Evolutionary conservation across 139 green algal species (phyloP).

Genomic region (Auxenochlorella pyrenoidosa): DNA sequence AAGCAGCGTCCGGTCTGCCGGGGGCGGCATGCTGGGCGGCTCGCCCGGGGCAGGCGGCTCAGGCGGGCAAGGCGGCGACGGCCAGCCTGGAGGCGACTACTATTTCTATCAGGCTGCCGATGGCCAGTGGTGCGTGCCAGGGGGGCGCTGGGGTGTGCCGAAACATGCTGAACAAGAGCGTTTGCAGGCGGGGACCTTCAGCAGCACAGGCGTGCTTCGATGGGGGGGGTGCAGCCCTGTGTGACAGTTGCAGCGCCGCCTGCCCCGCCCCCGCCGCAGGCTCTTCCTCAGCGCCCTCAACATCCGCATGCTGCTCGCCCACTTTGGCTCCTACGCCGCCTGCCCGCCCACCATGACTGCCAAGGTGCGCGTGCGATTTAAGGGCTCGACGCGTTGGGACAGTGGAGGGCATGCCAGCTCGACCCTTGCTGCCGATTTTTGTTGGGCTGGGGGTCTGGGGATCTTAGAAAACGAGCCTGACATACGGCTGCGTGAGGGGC

Average conservation of each 20-base stretch:
- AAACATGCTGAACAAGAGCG: too few species aligned
- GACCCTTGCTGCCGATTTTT: too few species aligned
- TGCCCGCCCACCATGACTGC: conserved; percentile 65
- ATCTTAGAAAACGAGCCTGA: too few species aligned
- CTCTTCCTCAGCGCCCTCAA: conserved; percentile 84
- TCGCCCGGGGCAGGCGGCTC: neutral
- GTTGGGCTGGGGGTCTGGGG: too few species aligned
- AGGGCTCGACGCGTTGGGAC: neutral
- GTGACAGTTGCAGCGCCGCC: too few species aligned
- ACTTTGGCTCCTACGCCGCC: conserved; percentile 56
- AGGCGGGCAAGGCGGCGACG: neutral
- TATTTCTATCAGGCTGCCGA: conserved; percentile 65
- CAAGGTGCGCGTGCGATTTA: neutral
- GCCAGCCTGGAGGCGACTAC: conserved; percentile 14
- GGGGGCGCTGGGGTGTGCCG: too few species aligned
- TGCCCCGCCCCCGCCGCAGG: conserved; percentile 25
- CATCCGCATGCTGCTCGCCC: conserved; percentile 67
- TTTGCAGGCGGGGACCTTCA: too few species aligned
- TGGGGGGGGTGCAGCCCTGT: too few species aligned
- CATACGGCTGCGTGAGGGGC: too few species aligned
- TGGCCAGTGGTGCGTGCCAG: neutral
- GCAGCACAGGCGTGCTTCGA: neutral
- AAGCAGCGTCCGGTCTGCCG: conserved; percentile 13
- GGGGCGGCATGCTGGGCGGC: conserved; percentile 18
- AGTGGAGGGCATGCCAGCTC: too few species aligned